These are phyloP conservation scores for Monilinia laxa DNA, from an alignment of 2,329 filamentous ascomycete species.

Conservation along the genomic window DNA sequence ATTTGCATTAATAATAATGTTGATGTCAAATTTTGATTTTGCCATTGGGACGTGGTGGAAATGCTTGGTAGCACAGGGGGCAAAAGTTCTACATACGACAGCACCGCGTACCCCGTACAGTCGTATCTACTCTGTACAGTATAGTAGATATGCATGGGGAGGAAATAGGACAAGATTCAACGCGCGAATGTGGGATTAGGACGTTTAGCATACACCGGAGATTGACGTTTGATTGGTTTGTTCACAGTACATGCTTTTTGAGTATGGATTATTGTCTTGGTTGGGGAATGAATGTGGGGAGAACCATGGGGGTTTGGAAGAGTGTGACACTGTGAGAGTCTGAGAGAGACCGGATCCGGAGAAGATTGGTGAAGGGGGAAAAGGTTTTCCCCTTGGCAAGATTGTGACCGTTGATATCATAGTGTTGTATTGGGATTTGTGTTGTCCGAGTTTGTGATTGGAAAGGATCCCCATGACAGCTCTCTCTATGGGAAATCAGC, in stretches of 20 bases:
- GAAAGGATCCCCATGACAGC: neutral
- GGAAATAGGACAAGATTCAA: neutral
- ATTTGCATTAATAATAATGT: too few relatives aligned
- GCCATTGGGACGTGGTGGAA: too few relatives aligned
- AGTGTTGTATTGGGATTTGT: neutral
- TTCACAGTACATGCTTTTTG: neutral
- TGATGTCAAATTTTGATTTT: too few relatives aligned
- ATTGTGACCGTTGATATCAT: too few relatives aligned
- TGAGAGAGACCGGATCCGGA: neutral
- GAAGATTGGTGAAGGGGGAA: constrained; percentile 5
- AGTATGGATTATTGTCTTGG: neutral
- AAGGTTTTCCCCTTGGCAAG: constrained; percentile 7
- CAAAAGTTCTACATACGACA: neutral
- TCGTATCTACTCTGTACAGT: neutral
- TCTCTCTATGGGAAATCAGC: constrained; percentile 17
- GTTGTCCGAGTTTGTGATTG: neutral
- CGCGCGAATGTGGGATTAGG: neutral
- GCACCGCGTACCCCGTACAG: neutral
- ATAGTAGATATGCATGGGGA: neutral
- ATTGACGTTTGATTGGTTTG: neutral
- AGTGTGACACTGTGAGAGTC: neutral
- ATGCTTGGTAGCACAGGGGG: too few relatives aligned
- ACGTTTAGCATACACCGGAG: neutral
- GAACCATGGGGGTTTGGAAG: too few relatives aligned
- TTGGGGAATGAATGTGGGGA: neutral